Evolutionary conservation across 495 filamentous ascomycete species (phyloP).

Genomic region (Darksidea phi): DNA sequence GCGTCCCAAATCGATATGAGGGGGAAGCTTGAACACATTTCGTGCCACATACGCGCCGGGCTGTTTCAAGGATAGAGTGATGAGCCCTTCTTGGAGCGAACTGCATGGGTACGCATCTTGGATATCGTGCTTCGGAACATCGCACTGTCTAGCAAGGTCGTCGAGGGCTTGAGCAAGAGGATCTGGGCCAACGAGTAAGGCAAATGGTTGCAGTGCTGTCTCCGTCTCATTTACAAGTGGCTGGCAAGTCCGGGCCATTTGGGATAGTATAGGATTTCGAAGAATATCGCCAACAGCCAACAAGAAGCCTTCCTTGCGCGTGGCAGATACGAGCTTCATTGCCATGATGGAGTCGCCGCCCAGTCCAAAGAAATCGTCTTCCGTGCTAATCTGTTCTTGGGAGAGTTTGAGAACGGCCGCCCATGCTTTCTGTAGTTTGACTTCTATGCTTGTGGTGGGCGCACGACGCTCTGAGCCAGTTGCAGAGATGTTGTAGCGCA

Average conservation of each 20-base stretch:
- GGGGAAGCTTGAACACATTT: conserved; percentile 48
- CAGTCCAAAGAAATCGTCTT: conserved; percentile 6
- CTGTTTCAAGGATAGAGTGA: conserved; percentile 14
- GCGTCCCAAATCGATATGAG: conserved; percentile 43
- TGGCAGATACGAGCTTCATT: conserved; percentile 1
- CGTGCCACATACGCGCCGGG: conserved; percentile 21
- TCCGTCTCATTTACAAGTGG: neutral
- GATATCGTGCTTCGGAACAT: conserved; percentile 5
- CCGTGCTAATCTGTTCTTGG: neutral
- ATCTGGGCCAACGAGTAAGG: neutral
- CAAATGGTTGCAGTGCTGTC: neutral
- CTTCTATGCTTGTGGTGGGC: neutral
- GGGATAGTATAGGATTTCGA: neutral
- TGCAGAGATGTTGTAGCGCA: neutral
- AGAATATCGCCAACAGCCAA: conserved; percentile 1
- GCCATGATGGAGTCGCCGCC: conserved; percentile 19
- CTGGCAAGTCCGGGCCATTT: neutral
- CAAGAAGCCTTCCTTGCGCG: neutral
- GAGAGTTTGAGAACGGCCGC: neutral
- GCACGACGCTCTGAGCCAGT: conserved; percentile 40
- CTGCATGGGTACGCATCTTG: conserved; percentile 28
- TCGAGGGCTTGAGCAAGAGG: neutral
- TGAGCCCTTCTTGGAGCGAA: conserved; percentile 26
- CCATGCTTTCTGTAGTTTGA: neutral
- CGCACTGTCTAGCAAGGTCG: conserved; percentile 6